Conservation (phyloP, 2,329 filamentous ascomycete genomes). For the Stagonosporopsis chrysanthemi region DNA sequence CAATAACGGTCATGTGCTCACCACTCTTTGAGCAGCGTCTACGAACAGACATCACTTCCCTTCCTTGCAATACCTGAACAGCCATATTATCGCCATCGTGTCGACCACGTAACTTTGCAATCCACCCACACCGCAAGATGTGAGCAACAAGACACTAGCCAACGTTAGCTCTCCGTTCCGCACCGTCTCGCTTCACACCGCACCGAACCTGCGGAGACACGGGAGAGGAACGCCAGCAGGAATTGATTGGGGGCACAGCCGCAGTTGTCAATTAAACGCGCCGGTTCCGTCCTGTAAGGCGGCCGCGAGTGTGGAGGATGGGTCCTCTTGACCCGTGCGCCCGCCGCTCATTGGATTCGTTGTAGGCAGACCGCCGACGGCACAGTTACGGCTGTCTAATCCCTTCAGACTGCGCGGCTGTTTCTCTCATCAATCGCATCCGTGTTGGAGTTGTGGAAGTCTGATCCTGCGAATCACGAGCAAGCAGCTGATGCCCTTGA, state of each 20-base stretch:
- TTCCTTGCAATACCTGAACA: slow-evolving; percentile 9
- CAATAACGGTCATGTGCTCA: slow-evolving; percentile 5
- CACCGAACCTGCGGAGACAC: slow-evolving; percentile 17
- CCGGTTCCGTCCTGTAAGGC: slow-evolving; percentile 11
- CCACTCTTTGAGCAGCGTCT: slow-evolving; percentile 13
- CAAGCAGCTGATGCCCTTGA: slow-evolving; percentile 7
- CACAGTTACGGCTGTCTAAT: slow-evolving; percentile 10
- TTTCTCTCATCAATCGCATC: background rate
- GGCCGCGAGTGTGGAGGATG: background rate
- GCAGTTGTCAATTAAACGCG: slow-evolving; percentile 22
- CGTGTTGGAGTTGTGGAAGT: background rate
- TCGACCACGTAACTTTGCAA: slow-evolving; percentile 15
- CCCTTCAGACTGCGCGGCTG: slow-evolving; percentile 8
- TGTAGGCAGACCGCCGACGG: slow-evolving; percentile 6
- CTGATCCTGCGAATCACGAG: background rate
- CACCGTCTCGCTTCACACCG: slow-evolving; percentile 21
- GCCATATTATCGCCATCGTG: slow-evolving; percentile 8
- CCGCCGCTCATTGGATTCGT: background rate
- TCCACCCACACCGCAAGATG: slow-evolving; percentile 22
- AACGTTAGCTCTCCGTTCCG: slow-evolving; percentile 15
- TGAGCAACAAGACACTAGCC: slow-evolving; percentile 17
- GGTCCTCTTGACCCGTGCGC: slow-evolving; percentile 1
- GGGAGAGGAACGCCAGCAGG: slow-evolving; percentile 12
- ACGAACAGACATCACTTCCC: slow-evolving; percentile 5
- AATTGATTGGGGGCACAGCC: slow-evolving; percentile 28